Percentiles rank a stretch among this genome's conserved stretches.
Evolutionary conservation across 352 stramenopile genomes (phyloP).

Genomic region (Pythium grandisporangium): DNA sequence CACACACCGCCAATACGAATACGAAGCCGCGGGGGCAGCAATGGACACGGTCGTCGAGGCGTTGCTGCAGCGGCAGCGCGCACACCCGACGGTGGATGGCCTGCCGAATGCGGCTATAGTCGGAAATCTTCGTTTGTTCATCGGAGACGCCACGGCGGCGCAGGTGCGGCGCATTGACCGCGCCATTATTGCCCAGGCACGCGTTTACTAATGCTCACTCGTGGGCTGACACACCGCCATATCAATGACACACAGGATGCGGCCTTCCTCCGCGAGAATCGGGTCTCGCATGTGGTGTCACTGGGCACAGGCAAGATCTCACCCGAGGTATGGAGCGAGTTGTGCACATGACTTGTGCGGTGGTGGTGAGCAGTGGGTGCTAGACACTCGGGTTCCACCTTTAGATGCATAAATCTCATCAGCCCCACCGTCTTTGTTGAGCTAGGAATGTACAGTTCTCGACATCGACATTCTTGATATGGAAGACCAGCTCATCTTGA

Average conservation of each 20-base stretch:
- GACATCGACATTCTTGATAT: conserved; percentile 65
- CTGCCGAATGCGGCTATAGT: conserved; percentile 37
- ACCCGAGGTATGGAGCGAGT: conserved; percentile 17
- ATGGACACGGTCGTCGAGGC: conserved; percentile 21
- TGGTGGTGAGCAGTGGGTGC: too few relatives aligned
- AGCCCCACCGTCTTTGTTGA: too few relatives aligned
- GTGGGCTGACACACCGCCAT: background rate
- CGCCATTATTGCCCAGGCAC: background rate
- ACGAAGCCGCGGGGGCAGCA: too few relatives aligned
- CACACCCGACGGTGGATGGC: conserved; percentile 34
- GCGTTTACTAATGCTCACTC: conserved; percentile 2
- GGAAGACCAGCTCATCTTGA: conserved; percentile 62
- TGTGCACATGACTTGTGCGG: background rate
- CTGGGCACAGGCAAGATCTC: conserved; percentile 50
- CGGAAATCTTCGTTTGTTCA: conserved; percentile 30
- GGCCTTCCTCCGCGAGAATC: conserved; percentile 26
- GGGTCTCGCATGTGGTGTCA: conserved; percentile 40
- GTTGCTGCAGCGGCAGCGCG: conserved; percentile 29
- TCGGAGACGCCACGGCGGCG: conserved; percentile 44
- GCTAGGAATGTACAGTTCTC: conserved; percentile 26
- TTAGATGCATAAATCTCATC: too few relatives aligned
- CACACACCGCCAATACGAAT: too few relatives aligned
- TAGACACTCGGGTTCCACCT: too few relatives aligned
- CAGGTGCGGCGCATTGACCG: conserved; percentile 12
- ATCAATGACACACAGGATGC: conserved; percentile 17